Percentiles rank a stretch among this genome's conserved stretches.
These are phyloP conservation scores for Mycosarcoma mackinlayi DNA, from an alignment of 1,284 basidiomycete species.

Conservation along the genomic window DNA sequence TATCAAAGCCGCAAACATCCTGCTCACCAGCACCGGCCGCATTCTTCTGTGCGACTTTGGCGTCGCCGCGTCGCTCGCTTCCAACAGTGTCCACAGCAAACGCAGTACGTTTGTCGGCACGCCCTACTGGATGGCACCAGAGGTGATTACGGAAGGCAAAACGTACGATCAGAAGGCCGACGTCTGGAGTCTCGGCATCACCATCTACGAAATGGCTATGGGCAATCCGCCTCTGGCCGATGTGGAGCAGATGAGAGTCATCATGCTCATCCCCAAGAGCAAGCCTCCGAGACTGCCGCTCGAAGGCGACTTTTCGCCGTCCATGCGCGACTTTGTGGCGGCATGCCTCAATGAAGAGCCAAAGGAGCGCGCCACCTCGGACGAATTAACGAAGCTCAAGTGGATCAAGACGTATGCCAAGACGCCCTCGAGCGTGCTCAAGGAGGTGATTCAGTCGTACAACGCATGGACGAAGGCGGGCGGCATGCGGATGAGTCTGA, in stretches of 20 bases:
- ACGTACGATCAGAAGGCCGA: constrained; percentile 58
- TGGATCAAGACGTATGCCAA: constrained; percentile 88
- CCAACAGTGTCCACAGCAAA: constrained; percentile 72
- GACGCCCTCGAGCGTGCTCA: constrained; percentile 75
- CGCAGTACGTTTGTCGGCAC: constrained; percentile 56
- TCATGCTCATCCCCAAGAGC: constrained; percentile 88
- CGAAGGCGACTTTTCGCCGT: constrained; percentile 79
- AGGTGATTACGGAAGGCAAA: constrained; percentile 69
- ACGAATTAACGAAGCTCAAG: constrained; percentile 88
- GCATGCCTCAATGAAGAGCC: constrained; percentile 87
- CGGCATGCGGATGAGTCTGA: constrained; percentile 81
- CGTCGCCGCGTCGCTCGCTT: constrained; percentile 82
- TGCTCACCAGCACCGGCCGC: constrained; percentile 49
- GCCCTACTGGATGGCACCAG: constrained; percentile 63
- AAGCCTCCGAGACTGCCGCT: constrained; percentile 85
- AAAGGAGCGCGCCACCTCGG: constrained; percentile 82
- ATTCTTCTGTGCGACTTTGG: constrained; percentile 48
- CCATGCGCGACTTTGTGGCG: constrained; percentile 89
- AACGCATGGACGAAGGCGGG: constrained; percentile 81
- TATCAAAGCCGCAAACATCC: constrained; percentile 56
- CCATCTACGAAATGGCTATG: constrained; percentile 57
- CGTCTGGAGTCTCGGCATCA: constrained; percentile 58
- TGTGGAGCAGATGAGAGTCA: constrained; percentile 82
- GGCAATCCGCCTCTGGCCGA: constrained; percentile 58
- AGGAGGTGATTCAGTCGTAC: constrained; percentile 83